These are phyloP conservation scores for Fusarium albidum DNA, from an alignment of 2,329 filamentous ascomycete species.

Conservation along the genomic window DNA sequence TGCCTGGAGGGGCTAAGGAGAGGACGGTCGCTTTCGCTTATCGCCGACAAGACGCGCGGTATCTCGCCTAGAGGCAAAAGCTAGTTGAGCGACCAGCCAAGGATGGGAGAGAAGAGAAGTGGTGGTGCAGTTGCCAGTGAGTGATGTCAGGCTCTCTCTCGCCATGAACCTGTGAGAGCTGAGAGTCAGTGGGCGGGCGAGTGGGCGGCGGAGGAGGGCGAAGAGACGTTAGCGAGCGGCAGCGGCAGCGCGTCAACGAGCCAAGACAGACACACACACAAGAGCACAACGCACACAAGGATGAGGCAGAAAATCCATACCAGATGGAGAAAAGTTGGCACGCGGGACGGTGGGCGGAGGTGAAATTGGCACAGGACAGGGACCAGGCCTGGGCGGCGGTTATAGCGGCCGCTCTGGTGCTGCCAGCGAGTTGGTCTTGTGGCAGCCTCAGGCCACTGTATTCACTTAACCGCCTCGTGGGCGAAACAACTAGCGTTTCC, in stretches of 20 bases:
- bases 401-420: too few species aligned
- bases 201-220: neutral
- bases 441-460: neutral
- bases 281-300: slow-evolving; percentile 3
- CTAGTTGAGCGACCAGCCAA: slow-evolving; percentile 3
- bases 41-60: neutral
- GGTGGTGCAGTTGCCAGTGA: slow-evolving; percentile 1
- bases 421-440: neutral
- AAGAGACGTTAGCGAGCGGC: slow-evolving; percentile 33
- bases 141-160: slow-evolving; percentile 34
- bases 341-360: slow-evolving; percentile 23
- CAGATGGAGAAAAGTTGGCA: slow-evolving; percentile 14
- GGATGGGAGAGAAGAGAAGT: slow-evolving; percentile 3
- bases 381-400: slow-evolving; percentile 10
- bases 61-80: slow-evolving; percentile 6
- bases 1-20: slow-evolving; percentile 10
- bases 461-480: neutral
- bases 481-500: neutral
- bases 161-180: slow-evolving; percentile 4
- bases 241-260: slow-evolving; percentile 23
- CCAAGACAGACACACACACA: slow-evolving; percentile 5
- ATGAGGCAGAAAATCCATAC: slow-evolving; percentile 14
- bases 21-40: slow-evolving; percentile 20
- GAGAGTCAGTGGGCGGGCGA: slow-evolving; percentile 8
- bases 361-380: slow-evolving; percentile 14